These are phyloP conservation scores for Candida saitoana DNA, from an alignment of 805 yeast species.

Conservation along the genomic window DNA sequence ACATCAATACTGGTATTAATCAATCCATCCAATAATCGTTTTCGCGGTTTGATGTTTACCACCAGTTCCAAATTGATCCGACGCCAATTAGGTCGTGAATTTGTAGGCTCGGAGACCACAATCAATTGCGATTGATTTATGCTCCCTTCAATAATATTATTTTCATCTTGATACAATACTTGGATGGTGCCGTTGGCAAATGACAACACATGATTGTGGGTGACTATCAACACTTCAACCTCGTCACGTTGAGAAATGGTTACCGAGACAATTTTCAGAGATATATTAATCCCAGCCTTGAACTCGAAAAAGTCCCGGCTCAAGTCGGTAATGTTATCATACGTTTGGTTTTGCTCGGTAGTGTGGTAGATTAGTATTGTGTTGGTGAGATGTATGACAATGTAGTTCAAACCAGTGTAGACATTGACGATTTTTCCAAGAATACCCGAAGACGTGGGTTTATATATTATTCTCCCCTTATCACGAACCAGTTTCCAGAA, in stretches of 20 bases:
- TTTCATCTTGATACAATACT: neutral
- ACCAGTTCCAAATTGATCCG: neutral
- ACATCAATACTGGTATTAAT: constrained; percentile 16
- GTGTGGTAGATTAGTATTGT: neutral
- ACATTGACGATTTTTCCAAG: neutral
- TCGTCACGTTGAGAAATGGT: neutral
- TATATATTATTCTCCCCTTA: neutral
- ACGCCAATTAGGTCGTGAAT: neutral
- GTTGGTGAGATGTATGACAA: neutral
- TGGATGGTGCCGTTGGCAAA: constrained; percentile 2
- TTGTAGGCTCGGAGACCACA: neutral
- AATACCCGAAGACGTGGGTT: neutral
- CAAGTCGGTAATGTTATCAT: neutral
- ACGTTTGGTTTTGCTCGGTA: neutral
- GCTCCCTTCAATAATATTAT: neutral
- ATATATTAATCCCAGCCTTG: neutral
- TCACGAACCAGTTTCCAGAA: neutral
- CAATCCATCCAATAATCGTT: constrained; percentile 3
- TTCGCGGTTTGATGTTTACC: neutral
- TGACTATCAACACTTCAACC: neutral
- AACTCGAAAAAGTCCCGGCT: neutral
- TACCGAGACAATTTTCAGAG: neutral
- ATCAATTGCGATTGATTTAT: neutral
- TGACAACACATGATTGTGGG: neutral
- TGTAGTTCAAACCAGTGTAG: neutral